phyloP scores from a whole-genome alignment of 2,329 filamentous ascomycete species.

The Apiospora arundinis region DNA sequence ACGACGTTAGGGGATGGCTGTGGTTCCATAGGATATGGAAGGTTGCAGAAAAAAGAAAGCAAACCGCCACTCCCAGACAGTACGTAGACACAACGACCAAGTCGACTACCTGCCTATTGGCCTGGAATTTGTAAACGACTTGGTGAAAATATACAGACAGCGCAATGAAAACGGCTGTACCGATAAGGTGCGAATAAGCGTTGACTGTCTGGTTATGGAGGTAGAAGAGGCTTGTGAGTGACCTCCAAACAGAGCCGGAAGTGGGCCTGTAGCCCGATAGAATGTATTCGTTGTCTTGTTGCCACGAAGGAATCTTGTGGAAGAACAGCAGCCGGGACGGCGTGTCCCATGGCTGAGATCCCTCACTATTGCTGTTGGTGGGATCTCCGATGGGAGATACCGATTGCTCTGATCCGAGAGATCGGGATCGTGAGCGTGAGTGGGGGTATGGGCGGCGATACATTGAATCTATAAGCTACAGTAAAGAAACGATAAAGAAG shows the following conservation, averaged over 20 bases:
- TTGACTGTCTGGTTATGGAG: too few relatives aligned
- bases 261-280: constrained; percentile 1
- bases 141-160: constrained; percentile 16
- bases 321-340: constrained; percentile 9
- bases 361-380: not conserved
- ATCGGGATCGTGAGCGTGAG: constrained; percentile 3
- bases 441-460: not conserved
- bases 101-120: not conserved
- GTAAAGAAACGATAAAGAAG: constrained; percentile 4
- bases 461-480: not conserved
- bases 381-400: constrained; percentile 1
- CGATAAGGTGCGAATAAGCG: too few relatives aligned
- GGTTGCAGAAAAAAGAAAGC: too few relatives aligned
- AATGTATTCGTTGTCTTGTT: constrained; percentile 12
- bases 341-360: not conserved
- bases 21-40: too few relatives aligned
- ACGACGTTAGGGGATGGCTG: too few relatives aligned
- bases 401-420: constrained; percentile 6
- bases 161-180: not conserved
- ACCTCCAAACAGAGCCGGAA: too few relatives aligned
- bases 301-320: constrained; percentile 6
- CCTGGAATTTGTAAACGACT: not conserved
- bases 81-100: too few relatives aligned
- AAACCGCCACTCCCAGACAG: too few relatives aligned
- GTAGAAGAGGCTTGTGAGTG: too few relatives aligned